Percentiles rank a stretch among this genome's conserved stretches.
These are phyloP conservation scores for Raphanus sativus DNA, from an alignment of 345 rosid species.

Conservation along the genomic window DNA sequence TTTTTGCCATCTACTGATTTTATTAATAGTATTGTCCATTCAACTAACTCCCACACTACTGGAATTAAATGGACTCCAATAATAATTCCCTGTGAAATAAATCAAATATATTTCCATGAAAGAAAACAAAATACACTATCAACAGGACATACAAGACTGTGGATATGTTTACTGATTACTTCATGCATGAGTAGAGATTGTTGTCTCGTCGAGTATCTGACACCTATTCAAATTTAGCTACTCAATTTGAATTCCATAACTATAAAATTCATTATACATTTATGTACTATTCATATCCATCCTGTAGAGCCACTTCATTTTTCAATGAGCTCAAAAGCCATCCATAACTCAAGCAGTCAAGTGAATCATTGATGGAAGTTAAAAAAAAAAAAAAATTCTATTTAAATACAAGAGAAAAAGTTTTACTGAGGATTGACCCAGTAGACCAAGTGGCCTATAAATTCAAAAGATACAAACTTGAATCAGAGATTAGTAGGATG, in stretches of 20 bases:
- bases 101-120: not conserved
- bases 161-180: not conserved
- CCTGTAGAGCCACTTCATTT: not conserved
- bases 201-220: constrained; percentile 17
- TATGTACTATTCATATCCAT: not conserved
- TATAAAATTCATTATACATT: not conserved
- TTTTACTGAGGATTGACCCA: too few relatives aligned
- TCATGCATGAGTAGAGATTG: constrained; percentile 21
- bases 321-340: not conserved
- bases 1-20: too few relatives aligned
- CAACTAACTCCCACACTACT: constrained; percentile 22
- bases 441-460: too few relatives aligned
- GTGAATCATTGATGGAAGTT: not conserved
- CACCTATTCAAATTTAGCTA: constrained; percentile 19
- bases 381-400: not conserved
- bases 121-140: not conserved
- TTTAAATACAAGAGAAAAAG: too few relatives aligned
- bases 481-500: too few relatives aligned
- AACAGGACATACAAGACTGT: not conserved
- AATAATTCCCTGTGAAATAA: not conserved
- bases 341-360: not conserved
- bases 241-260: constrained; percentile 10
- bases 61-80: constrained; percentile 3
- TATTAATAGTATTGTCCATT: constrained; percentile 11
- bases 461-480: too few relatives aligned